phyloP scores from a whole-genome alignment of 169 alveolate species.

The Plasmodium billcollinsi region DNA sequence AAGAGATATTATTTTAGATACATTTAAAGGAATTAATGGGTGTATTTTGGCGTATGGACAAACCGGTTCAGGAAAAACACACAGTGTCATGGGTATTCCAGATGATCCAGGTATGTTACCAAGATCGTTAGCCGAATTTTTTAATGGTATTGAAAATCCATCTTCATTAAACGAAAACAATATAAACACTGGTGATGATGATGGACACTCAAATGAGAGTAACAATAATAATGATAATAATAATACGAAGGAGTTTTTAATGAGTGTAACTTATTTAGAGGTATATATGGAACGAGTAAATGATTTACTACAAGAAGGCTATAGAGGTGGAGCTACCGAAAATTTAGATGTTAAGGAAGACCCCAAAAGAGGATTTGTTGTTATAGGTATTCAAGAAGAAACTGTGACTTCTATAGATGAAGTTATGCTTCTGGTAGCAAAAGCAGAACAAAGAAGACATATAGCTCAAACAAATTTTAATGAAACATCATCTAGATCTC shows the following conservation, averaged over 20 bases:
- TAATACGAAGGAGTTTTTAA: constrained; percentile 85
- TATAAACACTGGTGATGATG: constrained; percentile 80
- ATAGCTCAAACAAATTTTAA: constrained; percentile 89
- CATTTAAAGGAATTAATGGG: constrained; percentile 86
- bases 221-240: constrained; percentile 78
- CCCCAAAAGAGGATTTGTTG: constrained; percentile 89
- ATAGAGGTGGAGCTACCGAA: constrained; percentile 82
- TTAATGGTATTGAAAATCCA: constrained; percentile 84
- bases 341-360: constrained; percentile 89
- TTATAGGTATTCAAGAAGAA: constrained; percentile 86
- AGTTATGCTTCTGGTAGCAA: constrained; percentile 83
- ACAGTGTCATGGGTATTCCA: constrained; percentile 86
- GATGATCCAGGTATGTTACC: constrained; percentile 88
- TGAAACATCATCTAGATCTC: constrained; percentile 90
- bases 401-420: constrained; percentile 87
- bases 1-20: constrained; percentile 83
- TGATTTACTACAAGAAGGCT: constrained; percentile 87
- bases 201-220: constrained; percentile 78
- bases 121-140: constrained; percentile 87
- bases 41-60: constrained; percentile 87
- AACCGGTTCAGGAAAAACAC: constrained; percentile 88
- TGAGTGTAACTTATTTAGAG: constrained; percentile 89
- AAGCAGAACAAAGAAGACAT: constrained; percentile 89
- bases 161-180: constrained; percentile 83
- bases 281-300: constrained; percentile 91